Percentiles rank a stretch among this genome's conserved stretches.
phyloP scores from a whole-genome alignment of 805 yeast genomes.

The Candida bentonensis region DNA sequence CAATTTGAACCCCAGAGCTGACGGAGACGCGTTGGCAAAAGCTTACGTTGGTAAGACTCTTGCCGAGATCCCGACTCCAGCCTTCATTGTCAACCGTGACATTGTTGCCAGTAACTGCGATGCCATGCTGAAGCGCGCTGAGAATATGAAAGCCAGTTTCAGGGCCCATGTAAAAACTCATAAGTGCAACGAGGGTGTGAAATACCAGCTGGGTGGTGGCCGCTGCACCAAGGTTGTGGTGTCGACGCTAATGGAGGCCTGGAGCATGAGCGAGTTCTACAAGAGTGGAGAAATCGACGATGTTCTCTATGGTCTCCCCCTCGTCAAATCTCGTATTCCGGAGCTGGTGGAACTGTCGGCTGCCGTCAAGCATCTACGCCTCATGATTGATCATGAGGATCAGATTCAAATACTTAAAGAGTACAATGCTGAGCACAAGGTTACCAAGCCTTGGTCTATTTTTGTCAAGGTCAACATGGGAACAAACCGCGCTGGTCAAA shows the following conservation, averaged over 20 bases:
- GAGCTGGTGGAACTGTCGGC: conserved; percentile 33
- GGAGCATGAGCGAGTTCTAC: conserved; percentile 31
- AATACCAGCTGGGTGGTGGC: conserved; percentile 33
- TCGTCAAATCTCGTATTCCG: conserved; percentile 31
- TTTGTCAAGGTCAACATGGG: conserved; percentile 64
- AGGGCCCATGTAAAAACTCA: conserved; percentile 70
- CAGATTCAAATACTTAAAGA: conserved; percentile 38
- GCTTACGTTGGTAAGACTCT: conserved; percentile 30
- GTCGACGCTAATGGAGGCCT: conserved; percentile 56
- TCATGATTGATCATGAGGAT: conserved; percentile 47
- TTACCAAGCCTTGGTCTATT: conserved; percentile 38
- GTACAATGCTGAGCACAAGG: conserved; percentile 20
- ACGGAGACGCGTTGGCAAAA: conserved; percentile 9
- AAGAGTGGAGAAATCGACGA: conserved; percentile 31
- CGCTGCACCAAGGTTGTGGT: conserved; percentile 42
- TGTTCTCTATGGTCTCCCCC: conserved; percentile 46
- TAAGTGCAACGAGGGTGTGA: conserved; percentile 48
- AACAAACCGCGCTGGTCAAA: conserved; percentile 52
- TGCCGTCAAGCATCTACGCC: conserved; percentile 27
- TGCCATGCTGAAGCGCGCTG: conserved; percentile 35
- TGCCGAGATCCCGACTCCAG: conserved; percentile 44
- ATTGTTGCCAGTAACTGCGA: conserved; percentile 32
- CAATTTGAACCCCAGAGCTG: conserved; percentile 9
- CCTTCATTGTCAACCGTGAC: conserved; percentile 33
- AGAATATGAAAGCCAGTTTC: conserved; percentile 29